Conservation (phyloP, 2,329 filamentous ascomycete genomes). For the Penicillium sp. region DNA sequence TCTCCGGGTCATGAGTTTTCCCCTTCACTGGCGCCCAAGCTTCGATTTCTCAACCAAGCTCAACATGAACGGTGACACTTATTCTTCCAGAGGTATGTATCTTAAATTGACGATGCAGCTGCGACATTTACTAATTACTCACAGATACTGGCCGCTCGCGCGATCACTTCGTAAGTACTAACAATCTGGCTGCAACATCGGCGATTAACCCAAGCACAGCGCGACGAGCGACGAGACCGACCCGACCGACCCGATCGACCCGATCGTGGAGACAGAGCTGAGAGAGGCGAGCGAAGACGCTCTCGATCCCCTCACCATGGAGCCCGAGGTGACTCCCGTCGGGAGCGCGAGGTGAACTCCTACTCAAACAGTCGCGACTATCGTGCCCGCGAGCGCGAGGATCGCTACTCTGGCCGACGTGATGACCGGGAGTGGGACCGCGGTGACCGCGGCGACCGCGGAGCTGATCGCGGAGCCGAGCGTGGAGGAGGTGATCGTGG, state of each 20-base stretch:
- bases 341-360: slow-evolving; percentile 76
- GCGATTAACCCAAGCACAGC: slow-evolving; percentile 33
- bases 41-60: slow-evolving; percentile 22
- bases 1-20: slow-evolving; percentile 35
- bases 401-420: slow-evolving; percentile 76
- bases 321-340: slow-evolving; percentile 62
- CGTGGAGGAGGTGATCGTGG: slow-evolving; percentile 12
- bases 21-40: slow-evolving; percentile 25
- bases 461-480: slow-evolving; percentile 9
- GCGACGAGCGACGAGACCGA: slow-evolving; percentile 50
- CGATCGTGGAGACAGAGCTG: slow-evolving; percentile 35
- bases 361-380: slow-evolving; percentile 94
- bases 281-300: slow-evolving; percentile 68
- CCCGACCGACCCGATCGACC: slow-evolving; percentile 58
- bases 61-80: slow-evolving; percentile 83
- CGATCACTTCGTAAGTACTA: slow-evolving; percentile 54
- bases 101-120: not conserved
- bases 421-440: slow-evolving; percentile 72
- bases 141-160: slow-evolving; percentile 55
- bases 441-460: slow-evolving; percentile 20
- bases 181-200: slow-evolving; percentile 7
- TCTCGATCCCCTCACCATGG: slow-evolving; percentile 83
- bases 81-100: slow-evolving; percentile 71
- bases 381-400: slow-evolving; percentile 89
- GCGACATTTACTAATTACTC: slow-evolving; percentile 25